Evolutionary conservation across 2,329 filamentous ascomycete species (phyloP), one percentile per base, ranked within the genome.

Genomic region (Westerdykella ornata): DNA sequence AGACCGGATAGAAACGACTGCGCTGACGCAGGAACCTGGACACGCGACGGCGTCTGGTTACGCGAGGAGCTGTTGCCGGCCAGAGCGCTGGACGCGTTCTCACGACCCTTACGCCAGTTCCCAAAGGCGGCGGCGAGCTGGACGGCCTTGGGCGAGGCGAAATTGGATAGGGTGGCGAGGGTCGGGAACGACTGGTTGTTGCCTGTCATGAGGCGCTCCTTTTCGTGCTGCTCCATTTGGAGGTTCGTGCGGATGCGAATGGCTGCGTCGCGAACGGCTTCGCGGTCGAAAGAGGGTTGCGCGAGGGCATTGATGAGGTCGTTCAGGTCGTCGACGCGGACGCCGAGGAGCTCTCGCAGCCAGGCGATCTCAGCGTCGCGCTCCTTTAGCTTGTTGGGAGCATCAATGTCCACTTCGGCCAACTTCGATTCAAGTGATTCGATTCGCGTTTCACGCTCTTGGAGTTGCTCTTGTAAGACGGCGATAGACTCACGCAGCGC

Each of bases 91-190:
- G 80, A 56, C 16, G 64, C 65, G 43, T 63, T 68, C 32, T 70
- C 68, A 47, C 70, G 67, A 17, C 76, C 78, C 62, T 84, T 90
- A 39, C 89, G 82, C 90, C 90, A 96, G 65, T 84, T 95, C 35
- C 88, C 89, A 80, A 89, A 94, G n/a, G 88, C 90, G n/a, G 88
- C 88, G n/a, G 88, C 87, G 17, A 95, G 84, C 60, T 94, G 83
- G 5, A 86, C 87, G 13, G 94, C 84, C 22, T 88, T 82, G 3
- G 89, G 90, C 2, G 87, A 85, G 9, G 86, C 83, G 48, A 89
- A 80, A 50, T 79, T 81, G 35, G 89, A 81, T 22, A 86, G 78
- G 35, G 84, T 83, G 1, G 87, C 84, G 32, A 95, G 77, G 31
- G 85, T 86, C 4, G 86, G 85, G 52, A 92, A 73, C 40, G 74